These are phyloP conservation scores for Blastocrithidia nonstop DNA, from an alignment of 208 protist genomes.

Conservation along the genomic window DNA sequence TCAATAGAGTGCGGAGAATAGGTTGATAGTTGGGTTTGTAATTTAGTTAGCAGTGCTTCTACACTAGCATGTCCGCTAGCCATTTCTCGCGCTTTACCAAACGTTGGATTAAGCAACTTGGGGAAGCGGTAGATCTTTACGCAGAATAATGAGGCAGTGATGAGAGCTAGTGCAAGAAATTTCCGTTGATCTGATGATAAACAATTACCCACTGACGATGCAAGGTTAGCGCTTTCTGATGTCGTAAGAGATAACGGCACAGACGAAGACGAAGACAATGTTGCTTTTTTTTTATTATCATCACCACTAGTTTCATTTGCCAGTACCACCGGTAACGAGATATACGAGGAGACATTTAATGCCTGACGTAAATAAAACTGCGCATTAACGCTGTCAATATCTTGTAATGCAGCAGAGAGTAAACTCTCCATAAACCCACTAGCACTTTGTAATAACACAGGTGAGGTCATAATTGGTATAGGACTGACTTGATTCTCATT, in stretches of 20 bases:
- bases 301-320: neutral
- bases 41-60: slow-evolving; percentile 32
- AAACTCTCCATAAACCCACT: slow-evolving; percentile 67
- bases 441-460: slow-evolving; percentile 40
- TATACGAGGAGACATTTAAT: slow-evolving; percentile 50
- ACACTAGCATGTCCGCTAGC: slow-evolving; percentile 17
- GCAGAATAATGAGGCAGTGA: slow-evolving; percentile 55
- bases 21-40: slow-evolving; percentile 34
- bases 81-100: slow-evolving; percentile 54
- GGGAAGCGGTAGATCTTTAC: slow-evolving; percentile 83
- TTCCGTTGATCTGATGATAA: slow-evolving; percentile 35
- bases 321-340: slow-evolving; percentile 38
- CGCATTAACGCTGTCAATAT: slow-evolving; percentile 53
- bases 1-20: slow-evolving; percentile 66
- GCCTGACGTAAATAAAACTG: slow-evolving; percentile 75
- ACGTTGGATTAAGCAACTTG: slow-evolving; percentile 47
- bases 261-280: slow-evolving; percentile 6
- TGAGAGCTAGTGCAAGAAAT: slow-evolving; percentile 46
- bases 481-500: no score
- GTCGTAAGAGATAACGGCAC: neutral
- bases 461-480: no score
- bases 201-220: neutral
- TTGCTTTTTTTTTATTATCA: neutral
- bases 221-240: neutral
- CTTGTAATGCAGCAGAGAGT: slow-evolving; percentile 46